Evolutionary conservation across 1,139 yeast species (phyloP).

Genomic region (Nematodospora anomalae): DNA sequence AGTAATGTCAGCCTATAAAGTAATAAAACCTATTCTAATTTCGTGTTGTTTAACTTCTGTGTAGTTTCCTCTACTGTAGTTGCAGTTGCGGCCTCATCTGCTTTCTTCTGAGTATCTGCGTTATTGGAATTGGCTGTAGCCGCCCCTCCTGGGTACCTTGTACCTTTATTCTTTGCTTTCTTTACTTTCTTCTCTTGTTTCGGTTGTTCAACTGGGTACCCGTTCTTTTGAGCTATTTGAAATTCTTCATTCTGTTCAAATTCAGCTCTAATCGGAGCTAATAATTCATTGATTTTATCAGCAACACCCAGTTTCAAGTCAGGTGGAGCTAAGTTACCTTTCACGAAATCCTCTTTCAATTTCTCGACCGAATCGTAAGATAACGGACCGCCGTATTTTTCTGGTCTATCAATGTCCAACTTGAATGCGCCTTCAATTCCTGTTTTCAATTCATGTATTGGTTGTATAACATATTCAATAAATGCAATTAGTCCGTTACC

Average conservation of each 20-base stretch:
- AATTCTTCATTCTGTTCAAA: slow-evolving; percentile 64
- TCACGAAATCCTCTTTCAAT: slow-evolving; percentile 69
- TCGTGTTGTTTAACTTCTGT: slow-evolving; percentile 6
- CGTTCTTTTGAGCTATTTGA: slow-evolving; percentile 70
- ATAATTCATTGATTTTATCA: slow-evolving; percentile 72
- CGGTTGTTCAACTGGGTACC: slow-evolving; percentile 77
- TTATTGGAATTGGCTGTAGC: too few species aligned
- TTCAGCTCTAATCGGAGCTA: slow-evolving; percentile 82
- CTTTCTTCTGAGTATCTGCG: slow-evolving; percentile 12
- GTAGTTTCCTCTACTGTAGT: slow-evolving; percentile 13
- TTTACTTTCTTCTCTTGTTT: slow-evolving; percentile 67
- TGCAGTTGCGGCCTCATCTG: slow-evolving; percentile 5
- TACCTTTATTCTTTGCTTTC: slow-evolving; percentile 79
- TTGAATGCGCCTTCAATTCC: slow-evolving; percentile 54
- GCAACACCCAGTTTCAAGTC: slow-evolving; percentile 93
- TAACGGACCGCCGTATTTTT: slow-evolving; percentile 93
- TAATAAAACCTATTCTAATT: slow-evolving; percentile 5
- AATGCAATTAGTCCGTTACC: slow-evolving; percentile 91
- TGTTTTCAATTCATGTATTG: slow-evolving; percentile 74
- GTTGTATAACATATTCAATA: slow-evolving; percentile 78
- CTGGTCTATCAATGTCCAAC: slow-evolving; percentile 86
- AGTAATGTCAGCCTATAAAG: neutral
- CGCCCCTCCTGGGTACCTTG: slow-evolving; percentile 73
- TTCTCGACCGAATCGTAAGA: slow-evolving; percentile 67
- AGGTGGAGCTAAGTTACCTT: slow-evolving; percentile 80